Conservation (phyloP, 805 yeast genomes). For the Yarrowia osloensis region DNA sequence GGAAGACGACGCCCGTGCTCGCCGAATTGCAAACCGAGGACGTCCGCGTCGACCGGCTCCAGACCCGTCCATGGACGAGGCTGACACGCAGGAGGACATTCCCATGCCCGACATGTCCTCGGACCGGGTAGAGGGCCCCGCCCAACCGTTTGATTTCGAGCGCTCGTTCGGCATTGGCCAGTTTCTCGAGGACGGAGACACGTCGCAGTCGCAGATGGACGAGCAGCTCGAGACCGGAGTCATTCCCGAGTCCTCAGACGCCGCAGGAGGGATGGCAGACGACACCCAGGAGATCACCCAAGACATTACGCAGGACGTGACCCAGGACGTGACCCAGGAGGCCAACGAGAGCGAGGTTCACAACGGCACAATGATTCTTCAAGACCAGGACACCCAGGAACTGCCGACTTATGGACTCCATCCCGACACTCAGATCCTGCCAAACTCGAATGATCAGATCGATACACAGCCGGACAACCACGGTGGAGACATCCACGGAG, state of each 20-base stretch:
- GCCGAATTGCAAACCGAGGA: background rate
- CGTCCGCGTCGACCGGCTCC: background rate
- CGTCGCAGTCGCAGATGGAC: background rate
- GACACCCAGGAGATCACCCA: conserved; percentile 18
- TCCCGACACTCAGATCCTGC: conserved; percentile 3
- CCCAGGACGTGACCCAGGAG: background rate
- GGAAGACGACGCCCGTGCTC: background rate
- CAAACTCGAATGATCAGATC: background rate
- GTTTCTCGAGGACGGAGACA: background rate
- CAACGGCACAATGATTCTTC: background rate
- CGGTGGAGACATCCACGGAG: no score
- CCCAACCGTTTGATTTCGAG: conserved; percentile 17
- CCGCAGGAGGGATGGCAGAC: background rate
- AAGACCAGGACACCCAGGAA: conserved; percentile 1
- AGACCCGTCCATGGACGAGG: conserved; percentile 3
- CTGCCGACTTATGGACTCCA: background rate
- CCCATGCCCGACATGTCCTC: background rate
- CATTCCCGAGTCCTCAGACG: conserved; percentile 16
- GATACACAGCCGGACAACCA: background rate
- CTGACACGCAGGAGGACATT: conserved; percentile 23
- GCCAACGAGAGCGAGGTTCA: background rate
- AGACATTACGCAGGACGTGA: background rate
- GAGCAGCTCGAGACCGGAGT: background rate
- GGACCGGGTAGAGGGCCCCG: background rate
- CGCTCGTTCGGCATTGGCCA: background rate